Conservation (phyloP, 331 rosid genomes). For the Arachis monticola region DNA sequence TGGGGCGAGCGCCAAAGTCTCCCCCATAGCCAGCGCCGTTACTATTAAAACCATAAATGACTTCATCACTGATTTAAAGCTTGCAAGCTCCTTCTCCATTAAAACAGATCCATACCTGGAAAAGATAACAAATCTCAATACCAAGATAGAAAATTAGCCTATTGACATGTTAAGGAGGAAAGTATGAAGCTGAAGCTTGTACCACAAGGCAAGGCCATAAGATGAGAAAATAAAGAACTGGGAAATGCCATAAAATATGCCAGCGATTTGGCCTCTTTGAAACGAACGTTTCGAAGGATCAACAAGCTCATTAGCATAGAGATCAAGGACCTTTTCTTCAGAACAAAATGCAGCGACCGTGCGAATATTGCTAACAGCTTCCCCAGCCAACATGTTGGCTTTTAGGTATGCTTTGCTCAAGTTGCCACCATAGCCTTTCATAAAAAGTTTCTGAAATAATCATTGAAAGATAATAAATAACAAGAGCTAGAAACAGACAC, state of each 20-base stretch:
- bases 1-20: constrained; percentile 86
- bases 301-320: constrained; percentile 74
- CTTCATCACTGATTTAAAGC: constrained; percentile 93
- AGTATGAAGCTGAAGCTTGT: constrained; percentile 37
- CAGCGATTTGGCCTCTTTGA: constrained; percentile 90
- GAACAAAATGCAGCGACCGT: constrained; percentile 97
- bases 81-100: constrained; percentile 86
- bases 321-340: constrained; percentile 79
- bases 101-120: constrained; percentile 95
- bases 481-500: background rate
- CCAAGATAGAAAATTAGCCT: constrained; percentile 17
- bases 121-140: constrained; percentile 26
- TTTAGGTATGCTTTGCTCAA: constrained; percentile 94
- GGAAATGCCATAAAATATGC: constrained; percentile 80
- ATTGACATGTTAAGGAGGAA: constrained; percentile 8
- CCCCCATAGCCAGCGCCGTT: constrained; percentile 96
- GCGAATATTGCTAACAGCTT: constrained; percentile 93
- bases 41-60: constrained; percentile 89
- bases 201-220: constrained; percentile 97
- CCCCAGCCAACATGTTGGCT: constrained; percentile 96
- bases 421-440: constrained; percentile 98
- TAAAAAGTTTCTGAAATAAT: constrained; percentile 81
- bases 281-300: constrained; percentile 83
- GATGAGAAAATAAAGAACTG: constrained; percentile 98
- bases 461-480: background rate